Evolutionary conservation across 2,329 filamentous ascomycete species (phyloP), one percentile per base, ranked within the genome.

Genomic region (Chaetomium sp.): DNA sequence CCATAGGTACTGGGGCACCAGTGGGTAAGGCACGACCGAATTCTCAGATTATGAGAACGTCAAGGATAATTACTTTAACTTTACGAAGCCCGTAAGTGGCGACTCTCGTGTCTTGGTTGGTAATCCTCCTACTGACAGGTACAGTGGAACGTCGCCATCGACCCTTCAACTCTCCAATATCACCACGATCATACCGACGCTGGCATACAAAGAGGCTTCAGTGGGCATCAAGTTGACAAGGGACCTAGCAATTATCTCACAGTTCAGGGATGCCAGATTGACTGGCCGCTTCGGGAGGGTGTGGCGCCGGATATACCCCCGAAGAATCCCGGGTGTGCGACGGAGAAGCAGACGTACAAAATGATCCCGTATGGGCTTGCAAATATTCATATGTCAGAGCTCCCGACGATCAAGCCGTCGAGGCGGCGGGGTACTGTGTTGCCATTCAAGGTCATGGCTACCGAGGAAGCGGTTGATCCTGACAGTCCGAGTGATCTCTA

Each of bases 81-180:
- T 47, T 47, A 47, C 45, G 45, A 47, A 47, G 45, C 45, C 45
- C n/a, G 45, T 47, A 47, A 47, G 45, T 47, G 45, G 21, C 45
- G 45, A 47, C n/a, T 23, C 19, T 2, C 8, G 7, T 23, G 10
- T 10, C 45, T 47, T 47, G 7, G 45, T 9, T 9, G 7, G n/a
- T n/a, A 4, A n/a, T 2, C n/a, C n/a, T 0, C 2, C 9, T 23
- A 23, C 45, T 47, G n/a, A 47, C 7, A 3, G 2, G 7, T 23
- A 23, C 45, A 47, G 45, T 47, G 45, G 45, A 47, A 47, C 45
- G n/a, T 47, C 45, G 45, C 45, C n/a, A 47, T 47, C 21, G 45
- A 47, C 45, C 19, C 45, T 47, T 47, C 45, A 47, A 47, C 45
- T 1, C 9, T 47, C n/a, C 19, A 45, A 45, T 45, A 23, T 47